These are phyloP conservation scores for Linum usitatissimum DNA, from an alignment of 345 rosid species.

Conservation along the genomic window DNA sequence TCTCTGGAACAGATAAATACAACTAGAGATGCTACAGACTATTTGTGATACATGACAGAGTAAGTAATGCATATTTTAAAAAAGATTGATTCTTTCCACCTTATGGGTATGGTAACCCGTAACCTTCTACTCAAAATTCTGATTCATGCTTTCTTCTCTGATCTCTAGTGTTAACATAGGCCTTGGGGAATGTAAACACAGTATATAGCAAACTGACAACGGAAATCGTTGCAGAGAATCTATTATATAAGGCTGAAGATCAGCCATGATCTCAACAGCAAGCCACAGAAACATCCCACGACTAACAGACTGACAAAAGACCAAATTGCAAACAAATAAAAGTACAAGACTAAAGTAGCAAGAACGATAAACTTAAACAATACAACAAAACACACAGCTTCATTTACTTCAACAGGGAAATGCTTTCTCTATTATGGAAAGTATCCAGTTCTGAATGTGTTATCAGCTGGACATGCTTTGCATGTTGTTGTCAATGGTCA, in stretches of 20 bases:
- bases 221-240: too few relatives aligned
- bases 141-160: constrained; percentile 2
- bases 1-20: constrained; percentile 94
- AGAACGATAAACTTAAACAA: too few relatives aligned
- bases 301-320: too few relatives aligned
- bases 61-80: constrained; percentile 31
- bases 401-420: too few relatives aligned
- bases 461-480: constrained; percentile 78
- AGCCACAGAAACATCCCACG: too few relatives aligned
- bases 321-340: too few relatives aligned
- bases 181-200: constrained; percentile 23
- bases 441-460: constrained; percentile 32
- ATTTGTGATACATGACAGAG: constrained; percentile 98
- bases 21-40: constrained; percentile 77
- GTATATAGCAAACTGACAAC: too few relatives aligned
- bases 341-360: too few relatives aligned
- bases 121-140: background rate
- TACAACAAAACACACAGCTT: too few relatives aligned
- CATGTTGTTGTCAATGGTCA: constrained; percentile 69
- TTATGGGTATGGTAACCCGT: background rate
- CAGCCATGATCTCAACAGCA: too few relatives aligned
- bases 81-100: background rate
- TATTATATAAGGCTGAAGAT: too few relatives aligned
- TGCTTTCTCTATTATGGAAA: constrained; percentile 24
- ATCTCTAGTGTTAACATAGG: constrained; percentile 24